phyloP scores from a whole-genome alignment of 805 yeast genomes.

The Myxozyma melibiosi region DNA sequence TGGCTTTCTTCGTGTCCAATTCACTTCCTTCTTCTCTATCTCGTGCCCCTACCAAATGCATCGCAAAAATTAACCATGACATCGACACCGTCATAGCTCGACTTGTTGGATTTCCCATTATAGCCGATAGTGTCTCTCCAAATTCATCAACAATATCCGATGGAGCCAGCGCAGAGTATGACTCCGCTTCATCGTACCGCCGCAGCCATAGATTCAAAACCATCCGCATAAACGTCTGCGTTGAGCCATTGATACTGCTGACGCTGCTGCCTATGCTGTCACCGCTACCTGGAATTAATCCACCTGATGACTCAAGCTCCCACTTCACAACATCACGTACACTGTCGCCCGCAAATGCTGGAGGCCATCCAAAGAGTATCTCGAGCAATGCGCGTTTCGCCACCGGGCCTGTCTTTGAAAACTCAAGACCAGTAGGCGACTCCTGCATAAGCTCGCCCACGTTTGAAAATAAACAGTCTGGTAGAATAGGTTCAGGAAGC shows the following conservation, averaged over 20 bases:
- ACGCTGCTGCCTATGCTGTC: too few relatives aligned
- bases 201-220: conserved; percentile 24
- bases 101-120: conserved; percentile 13
- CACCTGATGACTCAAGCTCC: conserved; percentile 13
- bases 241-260: background rate
- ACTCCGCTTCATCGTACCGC: background rate
- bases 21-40: background rate
- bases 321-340: conserved; percentile 15
- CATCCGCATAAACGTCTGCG: conserved; percentile 10
- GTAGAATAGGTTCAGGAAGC: conserved; percentile 31
- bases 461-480: conserved; percentile 27
- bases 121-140: background rate
- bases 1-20: conserved; percentile 1
- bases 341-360: background rate
- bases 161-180: too few relatives aligned
- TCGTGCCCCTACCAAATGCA: conserved; percentile 14
- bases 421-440: conserved; percentile 11
- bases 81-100: conserved; percentile 31
- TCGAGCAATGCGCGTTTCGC: conserved; percentile 7
- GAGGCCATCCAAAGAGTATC: conserved; percentile 22
- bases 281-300: too few relatives aligned
- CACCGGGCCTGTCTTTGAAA: background rate
- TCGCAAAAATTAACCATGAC: conserved; percentile 29
- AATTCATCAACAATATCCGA: conserved; percentile 4
- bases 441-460: conserved; percentile 29